A percentile compares a stretch with the other conserved stretches of the same genome.
Conservation (phyloP, 1,284 basidiomycete genomes). For the Hemileia vastatrix region DNA sequence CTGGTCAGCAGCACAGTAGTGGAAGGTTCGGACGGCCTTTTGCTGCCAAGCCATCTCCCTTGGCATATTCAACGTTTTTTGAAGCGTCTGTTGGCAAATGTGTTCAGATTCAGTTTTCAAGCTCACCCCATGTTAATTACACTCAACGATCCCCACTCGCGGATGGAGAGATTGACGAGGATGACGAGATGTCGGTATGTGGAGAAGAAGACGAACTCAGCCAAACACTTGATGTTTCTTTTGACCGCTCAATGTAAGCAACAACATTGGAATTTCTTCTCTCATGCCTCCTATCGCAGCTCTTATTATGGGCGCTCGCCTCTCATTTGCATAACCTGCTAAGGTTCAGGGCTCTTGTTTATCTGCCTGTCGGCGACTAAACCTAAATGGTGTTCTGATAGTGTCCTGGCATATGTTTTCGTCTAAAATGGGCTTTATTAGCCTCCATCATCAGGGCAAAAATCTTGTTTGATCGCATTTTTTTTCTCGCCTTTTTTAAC, state of each 20-base stretch:
- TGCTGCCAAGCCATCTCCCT: conserved; percentile 13
- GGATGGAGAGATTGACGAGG: not conserved
- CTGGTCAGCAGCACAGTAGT: too few species aligned
- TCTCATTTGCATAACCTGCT: not conserved
- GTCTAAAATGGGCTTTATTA: too few species aligned
- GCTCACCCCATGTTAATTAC: not conserved
- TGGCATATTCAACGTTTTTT: conserved; percentile 1
- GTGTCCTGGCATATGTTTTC: too few species aligned
- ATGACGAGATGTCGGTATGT: not conserved
- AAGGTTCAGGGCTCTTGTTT: not conserved
- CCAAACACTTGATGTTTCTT: conserved; percentile 19
- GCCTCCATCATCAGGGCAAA: too few species aligned
- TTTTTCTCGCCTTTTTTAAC: not conserved
- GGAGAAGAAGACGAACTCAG: conserved; percentile 5
- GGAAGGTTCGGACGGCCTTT: too few species aligned
- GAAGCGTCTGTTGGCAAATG: too few species aligned
- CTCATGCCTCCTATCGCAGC: not conserved
- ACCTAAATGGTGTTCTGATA: too few species aligned
- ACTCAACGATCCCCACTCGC: not conserved
- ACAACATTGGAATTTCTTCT: not conserved
- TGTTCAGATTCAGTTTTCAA: not conserved
- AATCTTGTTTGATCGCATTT: not conserved
- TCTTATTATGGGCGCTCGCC: not conserved
- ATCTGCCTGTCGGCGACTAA: not conserved
- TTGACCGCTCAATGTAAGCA: conserved; percentile 21